A percentile compares a stretch with the other conserved stretches of the same genome.
Conservation (phyloP, 2,329 filamentous ascomycete genomes). For the Microdochium paspali region DNA sequence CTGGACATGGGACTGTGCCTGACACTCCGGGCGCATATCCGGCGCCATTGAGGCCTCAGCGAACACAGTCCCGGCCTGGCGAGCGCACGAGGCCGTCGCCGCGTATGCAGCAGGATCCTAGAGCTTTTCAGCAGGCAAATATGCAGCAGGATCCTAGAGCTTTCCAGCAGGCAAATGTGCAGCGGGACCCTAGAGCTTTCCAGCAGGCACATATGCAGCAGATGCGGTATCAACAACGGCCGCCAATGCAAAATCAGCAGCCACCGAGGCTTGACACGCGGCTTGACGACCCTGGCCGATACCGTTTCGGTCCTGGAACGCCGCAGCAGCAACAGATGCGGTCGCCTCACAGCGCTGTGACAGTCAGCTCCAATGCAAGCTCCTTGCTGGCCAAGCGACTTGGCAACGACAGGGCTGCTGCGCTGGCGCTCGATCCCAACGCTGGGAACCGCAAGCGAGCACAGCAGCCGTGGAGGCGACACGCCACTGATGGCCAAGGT, state of each 20-base stretch:
- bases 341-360: constrained; percentile 15
- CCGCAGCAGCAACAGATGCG: constrained; percentile 9
- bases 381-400: constrained; percentile 43
- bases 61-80: background rate
- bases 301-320: constrained; percentile 4
- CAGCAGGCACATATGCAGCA: background rate
- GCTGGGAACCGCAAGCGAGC: constrained; percentile 9
- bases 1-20: background rate
- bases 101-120: background rate
- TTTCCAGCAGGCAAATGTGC: background rate
- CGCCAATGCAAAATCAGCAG: background rate
- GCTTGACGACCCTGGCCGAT: constrained; percentile 1
- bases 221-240: constrained; percentile 1
- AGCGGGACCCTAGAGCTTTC: background rate
- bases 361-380: constrained; percentile 21
- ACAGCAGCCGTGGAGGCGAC: constrained; percentile 13
- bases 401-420: constrained; percentile 37
- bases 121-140: background rate
- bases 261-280: constrained; percentile 2
- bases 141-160: background rate
- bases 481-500: constrained; percentile 4
- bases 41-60: background rate
- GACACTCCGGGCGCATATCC: background rate
- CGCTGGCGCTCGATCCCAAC: constrained; percentile 27
- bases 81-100: background rate